Evolutionary conservation across 2,329 filamentous ascomycete genomes (phyloP), one percentile per base, ranked within the genome.

Genomic region (Lomentospora prolificans): DNA sequence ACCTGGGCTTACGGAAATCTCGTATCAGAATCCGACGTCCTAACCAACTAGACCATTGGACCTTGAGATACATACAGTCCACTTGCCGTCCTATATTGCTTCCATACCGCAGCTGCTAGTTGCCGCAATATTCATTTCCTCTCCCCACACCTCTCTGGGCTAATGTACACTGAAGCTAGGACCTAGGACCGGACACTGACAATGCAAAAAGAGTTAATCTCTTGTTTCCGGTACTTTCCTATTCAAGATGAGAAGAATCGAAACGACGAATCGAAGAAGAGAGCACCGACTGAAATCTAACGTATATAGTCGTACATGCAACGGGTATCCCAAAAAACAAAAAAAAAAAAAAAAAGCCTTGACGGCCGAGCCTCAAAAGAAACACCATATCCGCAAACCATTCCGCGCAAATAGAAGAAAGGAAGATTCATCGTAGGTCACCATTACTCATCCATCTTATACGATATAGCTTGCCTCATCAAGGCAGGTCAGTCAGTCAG

Each of bases 21-120:
- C 57, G 24, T 50, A 50, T 52, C 48, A 55, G 10, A 60, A 55
- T n/a, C 58, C 57, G 14, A 55, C 41, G 41, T 46, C 41, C 41
- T 46, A 46, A 46, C 41, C 41, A 46, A 46, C 41, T 46, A 46
- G 41, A 46, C 41, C 19, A 46, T 46, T 46, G 9, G 41, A 46
- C 41, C 41, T 46, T 46, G 41, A n/a, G 19, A 46, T 25, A 9
- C 2, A 1, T 10, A 7, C 4, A 1, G 9, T 3, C 19, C 10
- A 17, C 4, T 7, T 25, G 19, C 9, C 17, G 9, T 9, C 22
- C n/a, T 46, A 46, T 46, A 33, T 33, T 12, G 12, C 30, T 6
- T 33, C 30, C 30, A 33, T 33, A 12, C 30, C 30, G 12, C 12
- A 12, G 30, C 30, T 33, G 31, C 31, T 3, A n/a, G n/a, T 12